These are phyloP conservation scores for Aspergillus homomorphus DNA, from an alignment of 495 filamentous ascomycete genomes.

Conservation along the genomic window DNA sequence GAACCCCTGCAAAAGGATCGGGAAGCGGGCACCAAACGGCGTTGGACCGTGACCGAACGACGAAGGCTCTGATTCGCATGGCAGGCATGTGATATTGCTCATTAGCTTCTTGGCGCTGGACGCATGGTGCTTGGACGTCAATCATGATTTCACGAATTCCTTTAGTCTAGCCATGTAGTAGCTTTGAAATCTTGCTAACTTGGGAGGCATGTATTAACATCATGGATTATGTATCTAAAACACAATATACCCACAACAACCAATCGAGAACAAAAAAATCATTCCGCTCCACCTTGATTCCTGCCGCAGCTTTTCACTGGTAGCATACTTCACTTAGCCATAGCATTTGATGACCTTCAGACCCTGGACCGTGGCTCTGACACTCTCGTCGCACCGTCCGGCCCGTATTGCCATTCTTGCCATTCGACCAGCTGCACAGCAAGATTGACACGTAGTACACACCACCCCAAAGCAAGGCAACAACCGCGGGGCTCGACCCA, in stretches of 20 bases:
- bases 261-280: background rate
- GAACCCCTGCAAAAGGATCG: constrained; percentile 33
- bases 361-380: no score
- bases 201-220: background rate
- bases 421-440: no score
- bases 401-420: no score
- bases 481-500: background rate
- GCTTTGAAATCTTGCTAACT: background rate
- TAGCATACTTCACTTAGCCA: no score
- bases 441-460: no score
- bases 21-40: constrained; percentile 31
- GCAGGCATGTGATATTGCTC: background rate
- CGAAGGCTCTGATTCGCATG: constrained; percentile 14
- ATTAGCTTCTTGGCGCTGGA: background rate
- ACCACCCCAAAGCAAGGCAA: no score
- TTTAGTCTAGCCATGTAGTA: background rate
- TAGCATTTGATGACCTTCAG: no score
- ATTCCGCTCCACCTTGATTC: no score
- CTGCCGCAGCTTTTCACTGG: no score
- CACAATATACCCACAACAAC: background rate
- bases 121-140: background rate
- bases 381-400: no score
- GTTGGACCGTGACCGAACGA: constrained; percentile 46
- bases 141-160: background rate
- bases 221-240: background rate